Conservation (phyloP, 257 asterid genomes). For the Thymus mandschuricus region DNA sequence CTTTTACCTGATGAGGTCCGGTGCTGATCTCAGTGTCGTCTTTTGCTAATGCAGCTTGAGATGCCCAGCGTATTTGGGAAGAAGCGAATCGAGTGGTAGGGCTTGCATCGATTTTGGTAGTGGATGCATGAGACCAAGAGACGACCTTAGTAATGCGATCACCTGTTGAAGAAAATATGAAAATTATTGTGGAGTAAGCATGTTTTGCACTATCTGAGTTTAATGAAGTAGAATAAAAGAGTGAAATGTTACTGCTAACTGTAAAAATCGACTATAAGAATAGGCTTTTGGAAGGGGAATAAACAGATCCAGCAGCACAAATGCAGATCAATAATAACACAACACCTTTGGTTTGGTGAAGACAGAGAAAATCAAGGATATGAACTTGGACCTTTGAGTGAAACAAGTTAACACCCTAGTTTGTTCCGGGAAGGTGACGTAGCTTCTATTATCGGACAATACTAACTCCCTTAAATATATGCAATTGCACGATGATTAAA, state of each 20-base stretch:
- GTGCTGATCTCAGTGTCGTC: constrained; percentile 68
- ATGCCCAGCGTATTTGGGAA: constrained; percentile 49
- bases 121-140: constrained; percentile 30
- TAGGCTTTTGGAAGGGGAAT: neutral
- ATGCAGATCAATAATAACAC: neutral
- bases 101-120: constrained; percentile 29
- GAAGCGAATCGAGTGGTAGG: constrained; percentile 31
- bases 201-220: neutral
- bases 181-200: neutral
- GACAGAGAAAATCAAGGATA: no score
- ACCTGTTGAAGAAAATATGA: constrained; percentile 45
- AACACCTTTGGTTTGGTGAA: neutral
- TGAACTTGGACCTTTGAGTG: neutral
- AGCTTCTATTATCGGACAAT: neutral
- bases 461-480: neutral
- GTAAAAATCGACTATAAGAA: neutral
- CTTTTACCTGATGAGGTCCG: constrained; percentile 66
- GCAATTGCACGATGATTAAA: neutral
- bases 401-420: neutral
- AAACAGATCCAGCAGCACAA: neutral
- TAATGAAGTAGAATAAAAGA: neutral
- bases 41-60: constrained; percentile 52
- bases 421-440: neutral
- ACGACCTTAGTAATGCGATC: constrained; percentile 34
- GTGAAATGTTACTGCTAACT: neutral